Base-by-base conservation (phyloP, 495 filamentous ascomycete genomes). In the Neurospora discreta region DNA sequence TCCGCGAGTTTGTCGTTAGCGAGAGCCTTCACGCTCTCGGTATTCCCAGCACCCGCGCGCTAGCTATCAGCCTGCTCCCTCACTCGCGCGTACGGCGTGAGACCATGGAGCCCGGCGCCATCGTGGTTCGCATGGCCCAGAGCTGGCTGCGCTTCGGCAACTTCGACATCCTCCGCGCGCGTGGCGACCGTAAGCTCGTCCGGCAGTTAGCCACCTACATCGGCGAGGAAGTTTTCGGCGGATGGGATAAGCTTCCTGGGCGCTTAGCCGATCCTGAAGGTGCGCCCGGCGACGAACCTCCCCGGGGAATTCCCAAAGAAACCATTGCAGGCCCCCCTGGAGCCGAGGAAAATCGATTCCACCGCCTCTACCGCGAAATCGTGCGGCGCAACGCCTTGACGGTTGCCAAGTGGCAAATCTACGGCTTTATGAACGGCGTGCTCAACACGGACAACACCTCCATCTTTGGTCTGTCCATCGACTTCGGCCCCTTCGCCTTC, bases 401-500 rank as follows among this genome's bases (percentile, higher is more conserved):
- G 0, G 94, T 98, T 1, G 95, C 95, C 13, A 88, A 89, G 71
- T 99, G 95, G 95, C 95, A 99, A 81, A 92, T 92, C 26, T 98
- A 97, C 81, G 95, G 92, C 15, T 99, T 99, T 82, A 98, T 95
- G 87, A 99, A 99, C 77, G 95, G 95, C 20, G 95, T 99, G 26
- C 84, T 99, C 40, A 82, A 97, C 76, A 98, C 95, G 0, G 95
- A 99, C 78, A 99, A 99, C 78, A 99, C 95, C 0, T 96, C 92
- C 5, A 86, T 99, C 69, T 90, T 90, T 42, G 95, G 95, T 8
- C 81, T 99, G 0, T 93, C 90, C 1, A 90, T 99, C 26, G 95
- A 99, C 81, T 99, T 92, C 76, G 95, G 95, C 0, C 95, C 95
- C 0, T 99, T 98, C 77, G 95, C 95, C 26, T 98, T 98, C 77